These are phyloP conservation scores for Solanum chacoense DNA, from an alignment of 305 asterid species.

Conservation along the genomic window DNA sequence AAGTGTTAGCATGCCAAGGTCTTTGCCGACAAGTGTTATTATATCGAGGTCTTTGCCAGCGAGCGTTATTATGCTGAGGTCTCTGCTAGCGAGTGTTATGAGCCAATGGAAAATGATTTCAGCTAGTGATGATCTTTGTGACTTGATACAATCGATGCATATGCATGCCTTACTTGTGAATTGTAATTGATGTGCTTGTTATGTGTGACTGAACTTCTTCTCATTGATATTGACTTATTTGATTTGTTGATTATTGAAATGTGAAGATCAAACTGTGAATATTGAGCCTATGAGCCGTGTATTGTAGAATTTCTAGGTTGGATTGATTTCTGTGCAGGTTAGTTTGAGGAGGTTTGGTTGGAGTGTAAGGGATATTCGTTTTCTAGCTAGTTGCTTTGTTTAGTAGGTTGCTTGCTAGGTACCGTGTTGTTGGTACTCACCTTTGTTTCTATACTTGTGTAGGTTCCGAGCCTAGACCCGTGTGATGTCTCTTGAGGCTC, in stretches of 20 bases:
- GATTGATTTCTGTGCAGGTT: not conserved
- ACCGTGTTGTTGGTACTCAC: not conserved
- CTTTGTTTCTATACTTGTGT: not conserved
- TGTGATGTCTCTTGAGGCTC: not conserved
- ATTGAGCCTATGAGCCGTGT: not conserved
- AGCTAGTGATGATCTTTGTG: not conserved
- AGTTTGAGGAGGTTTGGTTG: not conserved
- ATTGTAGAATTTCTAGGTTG: not conserved
- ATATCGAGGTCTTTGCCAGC: no score
- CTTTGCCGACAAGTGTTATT: not conserved
- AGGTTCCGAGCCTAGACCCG: not conserved
- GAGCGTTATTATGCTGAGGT: not conserved
- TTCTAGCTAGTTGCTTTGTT: no score
- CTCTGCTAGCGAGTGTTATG: not conserved
- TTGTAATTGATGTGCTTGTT: not conserved
- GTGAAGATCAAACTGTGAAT: not conserved
- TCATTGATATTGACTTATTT: not conserved
- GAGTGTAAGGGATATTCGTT: not conserved
- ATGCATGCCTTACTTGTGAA: not conserved
- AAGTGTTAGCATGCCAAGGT: not conserved
- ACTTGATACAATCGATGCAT: not conserved
- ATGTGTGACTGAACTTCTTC: not conserved
- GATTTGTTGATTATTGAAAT: not conserved
- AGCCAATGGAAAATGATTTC: no score
- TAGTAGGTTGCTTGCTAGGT: not conserved